Base-by-base conservation (phyloP, 1,139 yeast species). In the Hanseniaspora sp. region DNA sequence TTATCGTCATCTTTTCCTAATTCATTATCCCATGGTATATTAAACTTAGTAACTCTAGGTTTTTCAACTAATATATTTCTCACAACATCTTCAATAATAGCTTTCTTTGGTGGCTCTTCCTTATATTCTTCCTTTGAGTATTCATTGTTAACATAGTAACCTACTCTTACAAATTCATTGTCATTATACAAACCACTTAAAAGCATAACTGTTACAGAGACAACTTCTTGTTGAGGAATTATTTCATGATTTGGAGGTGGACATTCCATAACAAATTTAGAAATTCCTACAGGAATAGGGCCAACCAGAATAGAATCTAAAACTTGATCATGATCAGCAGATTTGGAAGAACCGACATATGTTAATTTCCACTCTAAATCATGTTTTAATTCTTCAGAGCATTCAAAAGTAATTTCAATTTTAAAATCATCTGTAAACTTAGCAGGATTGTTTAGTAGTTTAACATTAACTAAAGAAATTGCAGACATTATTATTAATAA, bases 291-390 rank as follows among this genome's bases (percentile, higher is more conserved):
- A 0, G 98, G 99, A 4, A 92, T 95, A 0, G 98, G 99, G 0
- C 99, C 98, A 5, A 92, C 99, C 30, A 94, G 73, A 47, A 94
- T 82, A 1, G 96, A 87, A 65, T 92, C 99, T 56, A 92, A 73
- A 66, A 90, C 97, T 69, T 94, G 98, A 68, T 92, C 99, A 63
- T 92, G 96, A 61, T 92, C 96, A 57, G 87, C 68, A 38, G 96
- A 87, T 54, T 94, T 77, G 1, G 96, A 88, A 8, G 95, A 86
- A 1, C 99, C 98, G 52, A 92, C 98, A 63, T 92, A 92, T 4
- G 96, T 92, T 59, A 92, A 73, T 67, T 92, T 92, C 98, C 98
- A 92, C 68, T 94, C 98, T 58, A 92, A 74, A 67, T 92, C 97
- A 56, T 90, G 94, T 65, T 85, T 86, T 60, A 92, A 73, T 1